Evolutionary conservation across 768 basidiomycete genomes (phyloP), one percentile per base, ranked within the genome.

Genomic region (Trametes punicea): DNA sequence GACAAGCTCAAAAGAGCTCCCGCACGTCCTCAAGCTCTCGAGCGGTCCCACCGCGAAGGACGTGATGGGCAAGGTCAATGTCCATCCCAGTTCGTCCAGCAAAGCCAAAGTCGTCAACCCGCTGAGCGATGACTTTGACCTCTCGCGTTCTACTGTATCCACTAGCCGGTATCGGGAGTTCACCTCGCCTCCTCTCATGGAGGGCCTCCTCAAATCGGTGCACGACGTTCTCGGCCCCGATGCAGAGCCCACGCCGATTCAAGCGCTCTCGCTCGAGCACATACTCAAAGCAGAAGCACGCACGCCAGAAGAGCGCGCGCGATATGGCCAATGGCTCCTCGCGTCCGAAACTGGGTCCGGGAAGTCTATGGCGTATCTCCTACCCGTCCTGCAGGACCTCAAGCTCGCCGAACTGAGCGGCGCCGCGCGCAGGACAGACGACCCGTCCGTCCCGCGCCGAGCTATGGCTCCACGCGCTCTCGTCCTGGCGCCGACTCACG

Each of bases 321-420:
- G 83, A 45, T 70, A 69, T 54, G 60, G 64, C 10, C 67, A 75
- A 54, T 85, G 79, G 61, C 79, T 96, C 6, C 77, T 96, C 1
- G 93, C 91, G 0, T 86, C 88, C 0, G 93, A 95, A 70, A 96
- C 92, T 0, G 93, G 94, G 15, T 93, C 91, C 0, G 93, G 93
- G 1, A 96, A 96, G 73, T 93, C 89, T 2, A 81, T 95, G 26
- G 93, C 94, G 1, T 96, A 94, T 69, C 80, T 95, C 39, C 78
- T 95, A 5, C 93, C 93, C 0, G 70, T 95, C 51, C 76, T 96
- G 2, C 88, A 95, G 61, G 73, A 79, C 59, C 74, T 95, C 67
- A 96, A 96, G 69, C 67, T 73, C 45, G 74, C 80, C 2, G 92
- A 95, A 66, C 51, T 74, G 13, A 51, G 60, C 38, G 55, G 40